Evolutionary conservation across 2,329 filamentous ascomycete species (phyloP).

Genomic region (Biscogniauxia mediterranea): DNA sequence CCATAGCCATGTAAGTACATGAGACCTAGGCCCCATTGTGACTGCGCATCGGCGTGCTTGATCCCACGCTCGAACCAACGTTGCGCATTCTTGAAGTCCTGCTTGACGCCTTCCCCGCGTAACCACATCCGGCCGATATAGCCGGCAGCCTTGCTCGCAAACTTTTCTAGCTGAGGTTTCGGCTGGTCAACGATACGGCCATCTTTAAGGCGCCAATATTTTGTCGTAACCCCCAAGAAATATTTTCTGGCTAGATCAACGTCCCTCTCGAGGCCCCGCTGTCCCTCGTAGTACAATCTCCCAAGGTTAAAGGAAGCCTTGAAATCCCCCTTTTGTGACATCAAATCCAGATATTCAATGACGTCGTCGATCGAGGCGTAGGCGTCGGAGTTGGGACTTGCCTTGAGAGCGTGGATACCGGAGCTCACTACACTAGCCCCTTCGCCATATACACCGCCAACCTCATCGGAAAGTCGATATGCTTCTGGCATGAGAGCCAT

Average conservation of each 20-base stretch:
- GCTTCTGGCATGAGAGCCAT: slow-evolving; percentile 73
- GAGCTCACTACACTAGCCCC: slow-evolving; percentile 89
- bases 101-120: slow-evolving; percentile 78
- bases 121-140: slow-evolving; percentile 88
- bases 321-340: slow-evolving; percentile 85
- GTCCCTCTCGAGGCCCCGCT: slow-evolving; percentile 70
- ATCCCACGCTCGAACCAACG: slow-evolving; percentile 83
- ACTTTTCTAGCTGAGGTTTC: slow-evolving; percentile 69
- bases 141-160: slow-evolving; percentile 79
- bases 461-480: slow-evolving; percentile 84
- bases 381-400: slow-evolving; percentile 71
- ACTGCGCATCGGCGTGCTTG: slow-evolving; percentile 73
- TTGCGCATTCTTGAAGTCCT: slow-evolving; percentile 73
- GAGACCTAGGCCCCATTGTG: slow-evolving; percentile 78
- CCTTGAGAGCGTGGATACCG: slow-evolving; percentile 75
- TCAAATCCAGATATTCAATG: slow-evolving; percentile 87
- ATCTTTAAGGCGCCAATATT: slow-evolving; percentile 74
- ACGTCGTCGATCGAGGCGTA: slow-evolving; percentile 90
- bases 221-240: slow-evolving; percentile 74
- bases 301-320: slow-evolving; percentile 85
- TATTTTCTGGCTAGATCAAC: slow-evolving; percentile 73
- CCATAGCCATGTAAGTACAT: slow-evolving; percentile 81
- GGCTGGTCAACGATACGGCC: slow-evolving; percentile 71
- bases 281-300: slow-evolving; percentile 84
- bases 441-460: slow-evolving; percentile 91